phyloP scores from a whole-genome alignment of 2,329 filamentous ascomycete species.

The Cladophialophora bantiana region DNA sequence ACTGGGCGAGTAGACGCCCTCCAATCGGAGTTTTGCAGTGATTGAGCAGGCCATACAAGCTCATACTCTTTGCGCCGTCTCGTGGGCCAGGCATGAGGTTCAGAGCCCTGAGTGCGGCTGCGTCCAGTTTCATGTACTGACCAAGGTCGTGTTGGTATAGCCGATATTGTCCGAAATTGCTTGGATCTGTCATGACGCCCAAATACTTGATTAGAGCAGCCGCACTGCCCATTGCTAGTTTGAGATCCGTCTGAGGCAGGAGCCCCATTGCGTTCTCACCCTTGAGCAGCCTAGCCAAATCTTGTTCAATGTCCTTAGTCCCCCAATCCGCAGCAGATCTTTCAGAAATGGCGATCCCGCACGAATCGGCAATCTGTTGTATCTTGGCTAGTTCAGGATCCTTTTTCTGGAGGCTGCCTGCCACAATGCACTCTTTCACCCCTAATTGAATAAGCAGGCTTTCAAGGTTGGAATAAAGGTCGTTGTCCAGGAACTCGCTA shows the following conservation, averaged over 20 bases:
- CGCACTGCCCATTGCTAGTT: conserved; percentile 94
- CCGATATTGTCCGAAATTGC: conserved; percentile 96
- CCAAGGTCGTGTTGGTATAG: conserved; percentile 96
- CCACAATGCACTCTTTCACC: conserved; percentile 91
- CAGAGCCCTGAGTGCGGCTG: conserved; percentile 88
- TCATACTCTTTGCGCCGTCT: conserved; percentile 98
- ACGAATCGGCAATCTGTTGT: conserved; percentile 86
- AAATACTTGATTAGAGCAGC: conserved; percentile 95
- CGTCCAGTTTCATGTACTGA: conserved; percentile 98
- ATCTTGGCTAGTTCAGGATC: conserved; percentile 89
- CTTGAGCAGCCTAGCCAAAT: conserved; percentile 83
- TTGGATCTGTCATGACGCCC: conserved; percentile 84
- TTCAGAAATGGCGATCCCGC: conserved; percentile 88
- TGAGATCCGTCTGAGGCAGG: conserved; percentile 88
- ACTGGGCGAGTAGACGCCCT: conserved; percentile 87
- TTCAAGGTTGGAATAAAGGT: conserved; percentile 97
- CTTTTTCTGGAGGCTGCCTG: conserved; percentile 77
- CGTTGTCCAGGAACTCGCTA: conserved; percentile 98
- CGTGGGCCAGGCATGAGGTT: conserved; percentile 96
- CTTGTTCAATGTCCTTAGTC: conserved; percentile 92
- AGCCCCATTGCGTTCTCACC: conserved; percentile 80
- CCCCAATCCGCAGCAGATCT: conserved; percentile 78
- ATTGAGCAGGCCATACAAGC: conserved; percentile 88
- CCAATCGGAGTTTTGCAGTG: conserved; percentile 97
- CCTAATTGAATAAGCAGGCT: conserved; percentile 94